Evolutionary conservation across 2,329 filamentous ascomycete genomes (phyloP).

Genomic region (Neofusicoccum kwambonambiense): DNA sequence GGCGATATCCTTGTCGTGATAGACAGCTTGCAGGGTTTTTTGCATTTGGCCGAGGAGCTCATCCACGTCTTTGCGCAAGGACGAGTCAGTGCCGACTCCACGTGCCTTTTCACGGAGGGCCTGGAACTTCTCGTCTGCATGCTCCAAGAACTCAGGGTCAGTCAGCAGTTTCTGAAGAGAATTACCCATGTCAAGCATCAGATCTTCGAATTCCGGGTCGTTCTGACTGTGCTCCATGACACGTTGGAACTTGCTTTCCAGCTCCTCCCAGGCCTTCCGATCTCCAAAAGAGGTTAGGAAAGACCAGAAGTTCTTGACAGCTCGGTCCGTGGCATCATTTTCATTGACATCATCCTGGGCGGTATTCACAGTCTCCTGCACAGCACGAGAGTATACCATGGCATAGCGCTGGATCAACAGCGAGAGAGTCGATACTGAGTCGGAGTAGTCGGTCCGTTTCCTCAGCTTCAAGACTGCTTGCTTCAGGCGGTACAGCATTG

Average conservation of each 20-base stretch:
- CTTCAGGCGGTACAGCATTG: slow-evolving; percentile 73
- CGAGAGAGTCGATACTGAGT: slow-evolving; percentile 78
- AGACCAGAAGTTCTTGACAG: slow-evolving; percentile 76
- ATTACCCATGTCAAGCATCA: slow-evolving; percentile 71
- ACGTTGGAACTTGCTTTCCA: slow-evolving; percentile 66
- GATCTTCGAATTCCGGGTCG: slow-evolving; percentile 77
- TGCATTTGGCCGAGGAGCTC: slow-evolving; percentile 68
- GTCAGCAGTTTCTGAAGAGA: slow-evolving; percentile 78
- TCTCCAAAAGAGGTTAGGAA: slow-evolving; percentile 80
- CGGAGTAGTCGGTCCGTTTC: slow-evolving; percentile 75
- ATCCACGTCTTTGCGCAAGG: slow-evolving; percentile 71
- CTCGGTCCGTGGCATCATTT: slow-evolving; percentile 72
- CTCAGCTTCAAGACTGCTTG: slow-evolving; percentile 71
- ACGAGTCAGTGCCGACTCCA: slow-evolving; percentile 62
- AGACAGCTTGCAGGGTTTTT: slow-evolving; percentile 64
- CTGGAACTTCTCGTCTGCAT: slow-evolving; percentile 65
- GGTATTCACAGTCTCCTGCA: slow-evolving; percentile 64
- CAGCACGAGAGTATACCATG: slow-evolving; percentile 70
- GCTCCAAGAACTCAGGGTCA: slow-evolving; percentile 81
- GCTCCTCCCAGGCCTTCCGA: slow-evolving; percentile 68
- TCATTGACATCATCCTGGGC: slow-evolving; percentile 69
- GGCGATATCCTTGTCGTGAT: slow-evolving; percentile 69
- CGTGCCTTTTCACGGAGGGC: slow-evolving; percentile 58
- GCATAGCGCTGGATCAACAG: slow-evolving; percentile 77
- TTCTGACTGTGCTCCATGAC: slow-evolving; percentile 72